Conservation (phyloP, 768 basidiomycete species). For the Guyanaporus albipodus region DNA sequence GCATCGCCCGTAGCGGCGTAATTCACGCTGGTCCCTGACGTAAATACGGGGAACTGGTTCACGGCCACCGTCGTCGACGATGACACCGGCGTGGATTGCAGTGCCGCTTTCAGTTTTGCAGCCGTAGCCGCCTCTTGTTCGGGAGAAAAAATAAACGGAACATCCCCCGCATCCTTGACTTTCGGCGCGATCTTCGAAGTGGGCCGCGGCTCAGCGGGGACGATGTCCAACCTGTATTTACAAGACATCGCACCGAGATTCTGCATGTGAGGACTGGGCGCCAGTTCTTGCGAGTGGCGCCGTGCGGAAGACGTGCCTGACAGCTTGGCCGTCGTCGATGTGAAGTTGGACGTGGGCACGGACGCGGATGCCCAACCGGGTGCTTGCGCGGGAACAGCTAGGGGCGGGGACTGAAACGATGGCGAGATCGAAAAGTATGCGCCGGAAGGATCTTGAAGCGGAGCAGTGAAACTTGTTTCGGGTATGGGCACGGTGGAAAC, state of each 20-base stretch:
- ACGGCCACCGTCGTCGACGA: neutral
- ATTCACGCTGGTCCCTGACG: constrained; percentile 14
- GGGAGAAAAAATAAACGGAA: constrained; percentile 30
- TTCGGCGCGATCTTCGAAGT: constrained; percentile 14
- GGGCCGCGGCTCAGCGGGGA: constrained; percentile 9
- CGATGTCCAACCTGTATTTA: constrained; percentile 22
- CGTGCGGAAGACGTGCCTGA: constrained; percentile 1
- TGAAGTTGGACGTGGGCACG: neutral
- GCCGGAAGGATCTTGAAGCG: constrained; percentile 12
- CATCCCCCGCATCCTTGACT: constrained; percentile 30
- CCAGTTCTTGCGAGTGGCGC: constrained; percentile 23
- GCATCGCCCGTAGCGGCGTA: constrained; percentile 21
- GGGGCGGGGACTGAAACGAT: constrained; percentile 9
- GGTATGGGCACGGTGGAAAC: constrained; percentile 10
- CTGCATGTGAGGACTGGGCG: constrained; percentile 16
- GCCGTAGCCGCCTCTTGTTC: constrained; percentile 30
- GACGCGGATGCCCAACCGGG: constrained; percentile 14
- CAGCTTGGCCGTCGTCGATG: constrained; percentile 2
- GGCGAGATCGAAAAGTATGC: constrained; percentile 15
- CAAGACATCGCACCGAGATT: constrained; percentile 23
- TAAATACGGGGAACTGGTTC: constrained; percentile 19
- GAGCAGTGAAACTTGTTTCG: constrained; percentile 12
- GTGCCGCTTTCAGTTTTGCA: constrained; percentile 25
- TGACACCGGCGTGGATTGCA: constrained; percentile 18
- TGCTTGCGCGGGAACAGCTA: constrained; percentile 15